Evolutionary conservation across 2,329 filamentous ascomycete species (phyloP).

Genomic region (Claviceps monticola): DNA sequence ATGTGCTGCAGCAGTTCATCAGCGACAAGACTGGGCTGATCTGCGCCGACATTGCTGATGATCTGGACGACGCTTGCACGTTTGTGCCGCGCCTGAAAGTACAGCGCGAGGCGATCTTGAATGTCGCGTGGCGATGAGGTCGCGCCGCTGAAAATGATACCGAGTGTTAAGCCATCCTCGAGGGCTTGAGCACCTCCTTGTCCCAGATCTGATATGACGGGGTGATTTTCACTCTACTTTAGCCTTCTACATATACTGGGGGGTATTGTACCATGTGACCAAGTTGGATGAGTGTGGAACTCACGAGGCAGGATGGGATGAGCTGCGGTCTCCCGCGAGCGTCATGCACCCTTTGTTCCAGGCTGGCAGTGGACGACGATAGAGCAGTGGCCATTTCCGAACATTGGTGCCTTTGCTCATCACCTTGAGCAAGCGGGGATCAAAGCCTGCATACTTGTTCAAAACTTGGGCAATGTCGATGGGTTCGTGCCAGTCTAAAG

Average conservation of each 20-base stretch:
- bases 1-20: neutral
- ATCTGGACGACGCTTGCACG: constrained; percentile 23
- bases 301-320: constrained; percentile 25
- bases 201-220: constrained; percentile 19
- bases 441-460: neutral
- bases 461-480: neutral
- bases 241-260: no score
- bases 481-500: neutral
- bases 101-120: constrained; percentile 12
- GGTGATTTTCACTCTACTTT: no score
- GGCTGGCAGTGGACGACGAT: constrained; percentile 17
- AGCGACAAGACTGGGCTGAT: constrained; percentile 15
- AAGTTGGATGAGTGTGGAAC: constrained; percentile 1
- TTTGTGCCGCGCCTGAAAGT: constrained; percentile 13
- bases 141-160: constrained; percentile 14
- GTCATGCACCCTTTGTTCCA: constrained; percentile 20
- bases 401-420: constrained; percentile 21
- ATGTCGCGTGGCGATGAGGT: constrained; percentile 9
- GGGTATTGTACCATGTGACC: no score
- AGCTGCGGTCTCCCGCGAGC: constrained; percentile 22
- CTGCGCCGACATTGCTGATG: constrained; percentile 23
- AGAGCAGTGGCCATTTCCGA: constrained; percentile 22
- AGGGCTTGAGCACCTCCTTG: constrained; percentile 23
- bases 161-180: constrained; percentile 22
- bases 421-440: constrained; percentile 12